Evolutionary conservation across 768 basidiomycete species (phyloP).

Genomic region (Pleurotus pulmonarius): DNA sequence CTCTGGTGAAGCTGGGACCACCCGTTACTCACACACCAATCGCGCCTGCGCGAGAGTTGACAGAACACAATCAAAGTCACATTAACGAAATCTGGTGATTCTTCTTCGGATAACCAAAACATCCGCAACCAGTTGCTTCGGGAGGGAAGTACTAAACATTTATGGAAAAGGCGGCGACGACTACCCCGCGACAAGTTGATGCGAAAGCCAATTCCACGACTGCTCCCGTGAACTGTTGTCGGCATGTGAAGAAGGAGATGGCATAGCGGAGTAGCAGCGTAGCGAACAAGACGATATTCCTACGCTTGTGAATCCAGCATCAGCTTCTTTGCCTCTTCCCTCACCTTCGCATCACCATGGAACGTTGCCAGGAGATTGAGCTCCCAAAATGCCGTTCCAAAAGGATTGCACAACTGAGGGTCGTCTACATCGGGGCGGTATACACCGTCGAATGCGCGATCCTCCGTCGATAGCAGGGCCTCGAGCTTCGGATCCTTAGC

Average conservation of each 20-base stretch:
- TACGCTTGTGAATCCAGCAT: constrained; percentile 10
- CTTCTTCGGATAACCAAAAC: not conserved
- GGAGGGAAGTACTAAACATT: not conserved
- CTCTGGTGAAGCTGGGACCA: not conserved
- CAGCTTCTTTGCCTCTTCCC: constrained; percentile 61
- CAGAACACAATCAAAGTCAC: not conserved
- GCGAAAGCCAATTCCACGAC: not conserved
- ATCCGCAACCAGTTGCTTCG: not conserved
- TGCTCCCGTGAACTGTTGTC: not conserved
- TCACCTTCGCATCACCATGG: constrained; percentile 67
- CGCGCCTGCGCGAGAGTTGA: not conserved
- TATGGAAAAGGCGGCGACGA: not conserved
- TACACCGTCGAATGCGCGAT: constrained; percentile 78
- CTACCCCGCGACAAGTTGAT: not conserved
- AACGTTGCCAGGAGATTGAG: constrained; percentile 55
- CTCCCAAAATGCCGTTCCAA: constrained; percentile 88
- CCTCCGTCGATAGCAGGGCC: constrained; percentile 82
- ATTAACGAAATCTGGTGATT: not conserved
- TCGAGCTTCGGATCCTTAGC: constrained; percentile 78
- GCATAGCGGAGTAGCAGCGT: not conserved
- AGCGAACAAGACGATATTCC: not conserved
- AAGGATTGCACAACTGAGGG: constrained; percentile 78
- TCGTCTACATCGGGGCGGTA: constrained; percentile 87
- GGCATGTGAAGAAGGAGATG: not conserved
- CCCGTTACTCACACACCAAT: too few species aligned